Percentiles rank a stretch among this genome's conserved stretches.
These are phyloP conservation scores for Ceratobasidium sp. DNA, from an alignment of 1,284 basidiomycete genomes.

Conservation along the genomic window DNA sequence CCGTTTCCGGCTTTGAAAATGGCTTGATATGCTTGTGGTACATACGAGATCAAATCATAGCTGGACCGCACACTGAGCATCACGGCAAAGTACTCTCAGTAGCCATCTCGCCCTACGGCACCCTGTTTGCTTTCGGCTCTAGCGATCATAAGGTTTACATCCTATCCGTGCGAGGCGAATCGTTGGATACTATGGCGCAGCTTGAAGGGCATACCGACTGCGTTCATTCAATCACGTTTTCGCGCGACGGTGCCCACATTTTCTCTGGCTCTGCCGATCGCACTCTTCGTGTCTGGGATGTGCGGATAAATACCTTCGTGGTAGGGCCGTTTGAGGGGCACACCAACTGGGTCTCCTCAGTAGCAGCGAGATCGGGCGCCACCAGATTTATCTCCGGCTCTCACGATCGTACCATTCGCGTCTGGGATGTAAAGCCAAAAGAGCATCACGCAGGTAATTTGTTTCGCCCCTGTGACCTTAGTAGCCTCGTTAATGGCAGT, in stretches of 20 bases:
- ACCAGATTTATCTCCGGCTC: slow-evolving; percentile 32
- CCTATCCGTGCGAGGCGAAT: background rate
- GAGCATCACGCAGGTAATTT: too few relatives aligned
- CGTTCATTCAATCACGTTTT: slow-evolving; percentile 39
- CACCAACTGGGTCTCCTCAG: slow-evolving; percentile 11
- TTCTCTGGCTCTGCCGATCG: slow-evolving; percentile 41
- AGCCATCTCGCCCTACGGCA: slow-evolving; percentile 18
- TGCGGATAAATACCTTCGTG: background rate
- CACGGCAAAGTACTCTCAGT: background rate
- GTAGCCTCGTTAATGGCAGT: too few relatives aligned
- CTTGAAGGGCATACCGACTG: background rate
- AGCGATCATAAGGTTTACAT: slow-evolving; percentile 11
- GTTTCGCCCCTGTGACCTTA: too few relatives aligned
- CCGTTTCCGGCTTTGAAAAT: slow-evolving; percentile 39
- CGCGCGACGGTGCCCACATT: slow-evolving; percentile 15
- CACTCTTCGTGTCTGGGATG: slow-evolving; percentile 45
- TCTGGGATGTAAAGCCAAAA: slow-evolving; percentile 36
- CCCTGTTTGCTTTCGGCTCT: slow-evolving; percentile 27
- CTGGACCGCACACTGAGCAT: slow-evolving; percentile 24
- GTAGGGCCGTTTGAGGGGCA: background rate
- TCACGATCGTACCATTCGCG: slow-evolving; percentile 10
- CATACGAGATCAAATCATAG: background rate
- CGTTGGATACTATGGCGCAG: background rate
- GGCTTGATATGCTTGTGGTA: slow-evolving; percentile 39
- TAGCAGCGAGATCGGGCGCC: slow-evolving; percentile 21